A percentile compares a stretch with the other conserved stretches of the same genome.
Conservation (phyloP, 2,329 filamentous ascomycete genomes). For the Metarhizium robertsii region DNA sequence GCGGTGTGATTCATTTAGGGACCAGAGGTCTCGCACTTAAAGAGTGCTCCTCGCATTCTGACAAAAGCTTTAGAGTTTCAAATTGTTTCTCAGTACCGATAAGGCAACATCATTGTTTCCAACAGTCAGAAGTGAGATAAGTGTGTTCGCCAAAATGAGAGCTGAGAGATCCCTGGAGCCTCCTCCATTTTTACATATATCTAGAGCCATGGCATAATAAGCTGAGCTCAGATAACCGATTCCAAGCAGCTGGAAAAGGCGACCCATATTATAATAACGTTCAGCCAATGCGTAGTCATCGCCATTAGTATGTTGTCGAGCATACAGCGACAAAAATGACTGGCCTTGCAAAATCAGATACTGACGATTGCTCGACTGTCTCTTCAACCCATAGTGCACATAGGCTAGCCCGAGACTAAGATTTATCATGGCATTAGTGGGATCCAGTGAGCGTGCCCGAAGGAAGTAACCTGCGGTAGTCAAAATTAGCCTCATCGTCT, state of each 20-base stretch:
- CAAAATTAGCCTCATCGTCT: background rate
- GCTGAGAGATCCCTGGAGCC: slow-evolving; percentile 15
- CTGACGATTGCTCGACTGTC: slow-evolving; percentile 83
- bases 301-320: slow-evolving; percentile 9
- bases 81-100: slow-evolving; percentile 16
- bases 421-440: slow-evolving; percentile 67
- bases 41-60: background rate
- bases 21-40: background rate
- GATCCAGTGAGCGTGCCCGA: slow-evolving; percentile 64
- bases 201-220: slow-evolving; percentile 48
- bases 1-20: no score
- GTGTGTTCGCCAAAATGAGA: slow-evolving; percentile 23
- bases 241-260: slow-evolving; percentile 27
- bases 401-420: slow-evolving; percentile 77
- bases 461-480: slow-evolving; percentile 63
- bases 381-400: slow-evolving; percentile 80
- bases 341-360: slow-evolving; percentile 80
- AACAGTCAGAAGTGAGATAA: slow-evolving; percentile 20
- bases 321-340: slow-evolving; percentile 54
- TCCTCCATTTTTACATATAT: slow-evolving; percentile 3
- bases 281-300: slow-evolving; percentile 16
- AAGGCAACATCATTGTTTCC: slow-evolving; percentile 19
- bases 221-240: slow-evolving; percentile 50
- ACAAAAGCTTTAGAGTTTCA: slow-evolving; percentile 12
- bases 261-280: slow-evolving; percentile 29